A percentile compares a stretch with the other conserved stretches of the same genome.
Conservation (phyloP, 352 stramenopile genomes). For the Globisporangium recalcitrans region DNA sequence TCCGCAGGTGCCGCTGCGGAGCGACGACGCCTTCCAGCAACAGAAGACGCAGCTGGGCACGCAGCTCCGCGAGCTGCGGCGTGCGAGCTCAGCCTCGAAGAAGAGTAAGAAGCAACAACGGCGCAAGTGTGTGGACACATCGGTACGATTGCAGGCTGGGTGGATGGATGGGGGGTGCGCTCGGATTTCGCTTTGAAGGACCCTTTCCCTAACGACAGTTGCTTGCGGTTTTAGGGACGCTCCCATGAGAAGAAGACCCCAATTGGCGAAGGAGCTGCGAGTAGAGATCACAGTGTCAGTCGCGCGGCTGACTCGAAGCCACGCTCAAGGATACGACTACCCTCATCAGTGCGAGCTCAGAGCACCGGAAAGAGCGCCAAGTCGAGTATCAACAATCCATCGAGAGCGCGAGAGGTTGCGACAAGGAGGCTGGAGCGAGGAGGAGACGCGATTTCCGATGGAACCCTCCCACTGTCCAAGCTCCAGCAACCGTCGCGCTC, state of each 20-base stretch:
- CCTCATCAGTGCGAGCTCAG: background rate
- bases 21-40: conserved; percentile 35
- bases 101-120: background rate
- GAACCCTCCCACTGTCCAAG: conserved; percentile 10
- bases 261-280: background rate
- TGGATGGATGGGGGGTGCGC: background rate
- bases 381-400: background rate
- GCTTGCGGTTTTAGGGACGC: background rate
- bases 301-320: background rate
- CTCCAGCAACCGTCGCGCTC: conserved; percentile 17
- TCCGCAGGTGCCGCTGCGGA: conserved; percentile 20
- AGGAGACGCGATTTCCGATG: background rate
- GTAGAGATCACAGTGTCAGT: background rate
- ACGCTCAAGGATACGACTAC: background rate
- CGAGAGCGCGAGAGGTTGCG: background rate
- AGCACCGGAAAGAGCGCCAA: conserved; percentile 4
- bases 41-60: conserved; percentile 33
- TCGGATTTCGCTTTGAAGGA: background rate
- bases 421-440: background rate
- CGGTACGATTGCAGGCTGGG: background rate
- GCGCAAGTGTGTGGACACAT: background rate
- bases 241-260: background rate
- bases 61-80: conserved; percentile 35
- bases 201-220: background rate
- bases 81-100: conserved; percentile 4